Base-by-base conservation (phyloP, 805 yeast species). In the Candida saitoana region DNA sequence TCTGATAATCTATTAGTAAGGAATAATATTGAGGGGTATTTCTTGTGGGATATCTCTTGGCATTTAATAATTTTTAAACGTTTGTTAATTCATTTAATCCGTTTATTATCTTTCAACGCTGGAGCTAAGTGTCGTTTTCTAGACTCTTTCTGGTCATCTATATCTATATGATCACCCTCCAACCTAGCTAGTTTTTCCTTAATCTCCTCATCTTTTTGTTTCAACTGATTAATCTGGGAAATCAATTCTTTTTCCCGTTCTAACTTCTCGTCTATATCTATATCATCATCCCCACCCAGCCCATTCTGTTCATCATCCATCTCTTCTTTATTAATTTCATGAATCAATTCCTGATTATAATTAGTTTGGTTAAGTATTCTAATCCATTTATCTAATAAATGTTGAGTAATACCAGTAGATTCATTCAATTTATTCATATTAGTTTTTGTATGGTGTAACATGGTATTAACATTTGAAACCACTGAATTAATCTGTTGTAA, bases 351-450 rank as follows among this genome's bases (percentile, higher is more conserved):
- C 19, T 69, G 64, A 3, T 82, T 74, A 51, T 78, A 76, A 27
- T 74, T 73, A 17, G 84, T 76, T 51, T 81, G 85, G 12, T 84
- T 79, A 16, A 81, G 68, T 38, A 82, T 79, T 47, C 73, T 67
- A 40, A 77, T 71, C 85, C 85, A 82, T 17, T 78, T 69, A 43
- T 76, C 81, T 18, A 82, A 57, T 18, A 82, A 60, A 18, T 65
- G 63, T 41, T 76, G 69, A 0, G 82, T 72, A 22, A 72, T 69
- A 31, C 66, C 69, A 34, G 79, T 67, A 3, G 80, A 69, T 16
- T 59, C 62, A 42, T 69, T 66, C 29, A 60, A 48, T 20, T 59
- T 54, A 16, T 49, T 45, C 11, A 77, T 52, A 39, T 68, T 59
- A 15, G 41, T 29, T 18, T 54, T 59, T 1, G 69, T 57, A 16